phyloP scores from a whole-genome alignment of 345 rosid genomes.

The Bruguiera parviflora region DNA sequence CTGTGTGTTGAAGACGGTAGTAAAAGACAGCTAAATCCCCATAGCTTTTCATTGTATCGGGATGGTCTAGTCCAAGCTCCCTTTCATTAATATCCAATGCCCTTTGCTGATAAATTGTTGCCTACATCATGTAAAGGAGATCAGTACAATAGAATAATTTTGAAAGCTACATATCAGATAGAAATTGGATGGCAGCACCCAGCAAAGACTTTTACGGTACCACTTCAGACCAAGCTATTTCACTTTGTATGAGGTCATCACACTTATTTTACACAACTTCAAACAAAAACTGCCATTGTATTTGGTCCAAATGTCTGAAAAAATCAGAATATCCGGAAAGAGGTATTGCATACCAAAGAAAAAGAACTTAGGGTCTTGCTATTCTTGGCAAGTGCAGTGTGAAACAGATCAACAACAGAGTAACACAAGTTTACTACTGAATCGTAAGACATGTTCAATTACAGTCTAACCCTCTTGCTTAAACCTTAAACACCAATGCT shows the following conservation, averaged over 20 bases:
- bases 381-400: too few relatives aligned
- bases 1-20: slow-evolving; percentile 36
- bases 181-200: neutral
- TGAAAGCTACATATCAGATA: neutral
- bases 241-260: neutral
- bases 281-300: too few relatives aligned
- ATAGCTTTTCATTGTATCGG: slow-evolving; percentile 39
- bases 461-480: too few relatives aligned
- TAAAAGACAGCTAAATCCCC: slow-evolving; percentile 38
- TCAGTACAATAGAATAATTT: slow-evolving; percentile 8
- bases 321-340: too few relatives aligned
- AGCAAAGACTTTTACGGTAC: neutral
- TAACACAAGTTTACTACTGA: too few relatives aligned
- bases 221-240: neutral
- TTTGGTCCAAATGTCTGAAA: too few relatives aligned
- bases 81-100: slow-evolving; percentile 38
- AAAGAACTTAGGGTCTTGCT: too few relatives aligned
- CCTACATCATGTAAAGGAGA: slow-evolving; percentile 34
- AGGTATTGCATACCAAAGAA: too few relatives aligned
- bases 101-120: slow-evolving; percentile 36
- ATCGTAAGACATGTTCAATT: too few relatives aligned
- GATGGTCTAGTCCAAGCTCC: slow-evolving; percentile 40
- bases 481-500: too few relatives aligned
- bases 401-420: too few relatives aligned
- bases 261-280: neutral